Evolutionary conservation across 192 early-diverging fungal species (phyloP).

Genomic region (Coemansia guatemalensis): DNA sequence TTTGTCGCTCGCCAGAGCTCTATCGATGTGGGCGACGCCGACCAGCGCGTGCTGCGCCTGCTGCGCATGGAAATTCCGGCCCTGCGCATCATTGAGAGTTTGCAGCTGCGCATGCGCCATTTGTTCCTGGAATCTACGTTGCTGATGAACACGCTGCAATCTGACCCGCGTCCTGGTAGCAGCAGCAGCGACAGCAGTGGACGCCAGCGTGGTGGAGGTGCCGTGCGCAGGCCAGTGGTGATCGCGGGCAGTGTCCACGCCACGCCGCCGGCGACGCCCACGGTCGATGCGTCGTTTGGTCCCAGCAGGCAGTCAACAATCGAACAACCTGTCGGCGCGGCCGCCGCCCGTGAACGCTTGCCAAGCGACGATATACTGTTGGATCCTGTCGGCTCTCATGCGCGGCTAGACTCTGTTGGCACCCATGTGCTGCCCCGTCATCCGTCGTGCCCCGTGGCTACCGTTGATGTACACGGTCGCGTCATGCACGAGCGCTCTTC

Average conservation of each 20-base stretch:
- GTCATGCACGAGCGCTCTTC: slow-evolving; percentile 33
- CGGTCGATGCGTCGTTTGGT: background rate
- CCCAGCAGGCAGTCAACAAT: slow-evolving; percentile 27
- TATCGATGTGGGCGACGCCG: slow-evolving; percentile 34
- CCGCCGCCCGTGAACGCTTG: slow-evolving; percentile 1
- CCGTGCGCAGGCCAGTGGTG: slow-evolving; percentile 1
- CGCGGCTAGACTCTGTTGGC: background rate
- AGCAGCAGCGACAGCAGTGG: slow-evolving; percentile 1
- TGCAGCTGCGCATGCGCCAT: slow-evolving; percentile 49
- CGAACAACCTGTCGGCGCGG: slow-evolving; percentile 2
- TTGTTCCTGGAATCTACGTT: slow-evolving; percentile 42
- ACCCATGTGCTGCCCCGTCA: slow-evolving; percentile 16
- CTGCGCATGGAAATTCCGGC: slow-evolving; percentile 34
- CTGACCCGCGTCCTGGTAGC: slow-evolving; percentile 5
- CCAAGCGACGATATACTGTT: slow-evolving; percentile 1
- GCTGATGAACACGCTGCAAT: slow-evolving; percentile 37
- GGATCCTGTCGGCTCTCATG: background rate
- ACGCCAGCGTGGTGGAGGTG: background rate
- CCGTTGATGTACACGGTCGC: slow-evolving; percentile 35
- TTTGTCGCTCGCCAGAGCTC: slow-evolving; percentile 42
- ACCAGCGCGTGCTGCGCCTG: slow-evolving; percentile 34
- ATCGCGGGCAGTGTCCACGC: slow-evolving; percentile 15
- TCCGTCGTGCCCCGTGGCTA: slow-evolving; percentile 30
- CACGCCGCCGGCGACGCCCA: slow-evolving; percentile 24
- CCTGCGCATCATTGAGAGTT: slow-evolving; percentile 26